Percentiles rank a stretch among this genome's conserved stretches.
These are phyloP conservation scores for Saccharomycopsis sp. DNA, from an alignment of 805 yeast genomes.

Conservation along the genomic window DNA sequence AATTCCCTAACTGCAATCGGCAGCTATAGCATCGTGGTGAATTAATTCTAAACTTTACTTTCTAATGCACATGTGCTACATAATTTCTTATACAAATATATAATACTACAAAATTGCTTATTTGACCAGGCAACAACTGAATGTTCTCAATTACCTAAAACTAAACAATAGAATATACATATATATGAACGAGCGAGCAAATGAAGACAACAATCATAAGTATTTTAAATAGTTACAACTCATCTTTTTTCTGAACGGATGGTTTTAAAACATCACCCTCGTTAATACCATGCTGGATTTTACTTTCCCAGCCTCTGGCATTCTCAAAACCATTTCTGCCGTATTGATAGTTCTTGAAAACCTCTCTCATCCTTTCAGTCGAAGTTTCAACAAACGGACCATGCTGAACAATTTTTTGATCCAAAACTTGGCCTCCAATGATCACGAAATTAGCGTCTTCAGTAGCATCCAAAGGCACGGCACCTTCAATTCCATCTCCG, in stretches of 20 bases:
- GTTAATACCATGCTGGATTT: conserved; percentile 14
- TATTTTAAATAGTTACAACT: background rate
- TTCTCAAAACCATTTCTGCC: conserved; percentile 66
- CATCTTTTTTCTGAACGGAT: background rate
- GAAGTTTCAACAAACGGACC: conserved; percentile 86
- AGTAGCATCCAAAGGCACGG: conserved; percentile 36
- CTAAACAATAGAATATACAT: background rate
- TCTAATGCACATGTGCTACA: too few relatives aligned
- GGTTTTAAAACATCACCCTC: conserved; percentile 18
- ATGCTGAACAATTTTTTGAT: conserved; percentile 74
- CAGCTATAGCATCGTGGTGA: too few relatives aligned
- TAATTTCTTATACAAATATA: too few relatives aligned
- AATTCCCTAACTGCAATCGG: background rate
- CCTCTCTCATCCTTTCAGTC: conserved; percentile 56
- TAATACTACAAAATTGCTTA: too few relatives aligned
- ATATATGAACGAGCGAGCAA: background rate
- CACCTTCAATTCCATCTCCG: conserved; percentile 55
- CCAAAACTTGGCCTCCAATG: conserved; percentile 64
- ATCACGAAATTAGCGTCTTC: conserved; percentile 55
- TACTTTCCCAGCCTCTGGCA: conserved; percentile 30
- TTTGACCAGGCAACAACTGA: too few relatives aligned
- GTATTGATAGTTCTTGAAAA: conserved; percentile 62
- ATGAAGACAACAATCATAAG: background rate
- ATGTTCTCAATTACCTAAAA: background rate
- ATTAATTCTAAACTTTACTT: too few relatives aligned